Conservation (phyloP, 495 filamentous ascomycete species). For the Xanthoparmelia taractica region DNA sequence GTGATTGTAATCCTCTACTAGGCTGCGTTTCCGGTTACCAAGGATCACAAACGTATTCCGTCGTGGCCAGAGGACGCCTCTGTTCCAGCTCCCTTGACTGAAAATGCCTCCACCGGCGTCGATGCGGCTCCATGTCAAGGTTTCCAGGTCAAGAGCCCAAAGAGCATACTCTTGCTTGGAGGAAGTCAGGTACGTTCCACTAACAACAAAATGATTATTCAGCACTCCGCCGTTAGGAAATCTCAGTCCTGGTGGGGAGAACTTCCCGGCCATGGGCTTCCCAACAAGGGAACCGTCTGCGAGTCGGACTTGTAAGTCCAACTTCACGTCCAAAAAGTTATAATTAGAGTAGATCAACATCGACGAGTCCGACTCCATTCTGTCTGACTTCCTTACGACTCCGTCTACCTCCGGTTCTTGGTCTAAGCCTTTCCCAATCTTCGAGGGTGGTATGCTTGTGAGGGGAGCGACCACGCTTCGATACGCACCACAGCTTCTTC, state of each 20-base stretch:
- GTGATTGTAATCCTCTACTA: conserved; percentile 98
- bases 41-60: conserved; percentile 92
- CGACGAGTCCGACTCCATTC: conserved; percentile 57
- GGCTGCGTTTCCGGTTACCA: conserved; percentile 80
- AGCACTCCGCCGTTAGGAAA: conserved; percentile 95
- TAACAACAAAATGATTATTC: conserved; percentile 91
- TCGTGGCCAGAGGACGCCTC: conserved; percentile 85
- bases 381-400: conserved; percentile 31
- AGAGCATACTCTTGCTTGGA: conserved; percentile 97
- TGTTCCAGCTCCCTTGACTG: conserved; percentile 93
- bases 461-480: conserved; percentile 88
- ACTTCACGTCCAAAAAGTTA: conserved; percentile 93
- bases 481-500: conserved; percentile 90
- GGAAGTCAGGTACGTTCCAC: conserved; percentile 91
- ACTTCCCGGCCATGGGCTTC: conserved; percentile 77
- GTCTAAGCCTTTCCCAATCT: conserved; percentile 54
- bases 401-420: conserved; percentile 35
- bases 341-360: conserved; percentile 99
- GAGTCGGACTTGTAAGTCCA: conserved; percentile 81
- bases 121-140: conserved; percentile 86
- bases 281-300: conserved; percentile 81
- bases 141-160: conserved; percentile 86
- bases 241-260: conserved; percentile 81
- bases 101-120: conserved; percentile 93
- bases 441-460: conserved; percentile 55